Conservation (phyloP, 306 rosid species). For the Pyrus betulifolia region DNA sequence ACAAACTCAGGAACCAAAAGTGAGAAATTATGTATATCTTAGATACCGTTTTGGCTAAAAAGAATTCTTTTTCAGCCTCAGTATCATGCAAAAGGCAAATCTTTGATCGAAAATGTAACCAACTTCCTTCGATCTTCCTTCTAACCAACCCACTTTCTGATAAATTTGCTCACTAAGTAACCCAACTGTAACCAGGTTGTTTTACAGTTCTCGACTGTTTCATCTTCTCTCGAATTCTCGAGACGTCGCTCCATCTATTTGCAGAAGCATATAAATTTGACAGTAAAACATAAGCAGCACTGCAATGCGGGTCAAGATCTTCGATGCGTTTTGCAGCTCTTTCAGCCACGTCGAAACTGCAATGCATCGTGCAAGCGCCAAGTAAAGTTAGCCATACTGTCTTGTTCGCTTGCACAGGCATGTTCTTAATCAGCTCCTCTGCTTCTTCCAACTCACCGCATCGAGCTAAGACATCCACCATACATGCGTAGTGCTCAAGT, state of each 20-base stretch:
- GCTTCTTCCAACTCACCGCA: conserved; percentile 59
- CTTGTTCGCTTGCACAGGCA: conserved; percentile 48
- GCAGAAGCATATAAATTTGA: conserved; percentile 76
- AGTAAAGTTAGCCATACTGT: conserved; percentile 61
- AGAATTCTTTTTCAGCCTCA: conserved; percentile 29
- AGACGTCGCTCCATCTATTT: conserved; percentile 64
- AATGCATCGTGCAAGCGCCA: conserved; percentile 54
- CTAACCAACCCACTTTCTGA: conserved; percentile 54
- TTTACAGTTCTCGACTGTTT: conserved; percentile 49
- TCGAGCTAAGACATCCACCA: conserved; percentile 79
- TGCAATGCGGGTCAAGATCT: conserved; percentile 45
- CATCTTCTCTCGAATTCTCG: conserved; percentile 52
- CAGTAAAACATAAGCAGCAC: conserved; percentile 54
- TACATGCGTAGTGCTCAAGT: conserved; percentile 63
- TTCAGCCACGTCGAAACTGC: conserved; percentile 57
- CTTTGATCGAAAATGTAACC: conserved; percentile 63
- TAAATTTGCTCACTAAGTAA: conserved; percentile 35
- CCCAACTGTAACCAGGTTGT: conserved; percentile 47
- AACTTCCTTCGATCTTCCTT: conserved; percentile 53
- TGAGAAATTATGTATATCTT: too few relatives aligned
- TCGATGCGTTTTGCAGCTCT: conserved; percentile 51
- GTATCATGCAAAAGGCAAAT: conserved; percentile 61
- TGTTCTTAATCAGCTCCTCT: conserved; percentile 40
- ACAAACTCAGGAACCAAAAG: too few relatives aligned
- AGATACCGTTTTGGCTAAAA: rapidly evolving